These are phyloP conservation scores for Trichosphaerium sp. DNA, from an alignment of 78 protist genomes.

Conservation along the genomic window DNA sequence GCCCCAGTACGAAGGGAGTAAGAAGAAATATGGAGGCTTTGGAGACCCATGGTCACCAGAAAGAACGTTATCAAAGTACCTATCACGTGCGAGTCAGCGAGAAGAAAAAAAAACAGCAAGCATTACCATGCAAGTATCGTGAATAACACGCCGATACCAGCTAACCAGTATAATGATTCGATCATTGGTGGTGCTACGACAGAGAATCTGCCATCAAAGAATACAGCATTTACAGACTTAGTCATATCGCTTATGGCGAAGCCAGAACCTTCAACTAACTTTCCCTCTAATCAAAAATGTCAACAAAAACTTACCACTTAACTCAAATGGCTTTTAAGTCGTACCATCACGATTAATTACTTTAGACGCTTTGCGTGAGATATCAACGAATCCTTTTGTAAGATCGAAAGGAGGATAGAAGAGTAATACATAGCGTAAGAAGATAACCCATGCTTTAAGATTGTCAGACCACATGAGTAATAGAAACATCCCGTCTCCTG, in stretches of 20 bases:
- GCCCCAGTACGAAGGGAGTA: conserved; percentile 46
- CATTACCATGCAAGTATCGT: neutral
- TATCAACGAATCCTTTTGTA: neutral
- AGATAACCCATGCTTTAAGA: neutral
- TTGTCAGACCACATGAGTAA: neutral
- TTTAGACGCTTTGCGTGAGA: no score
- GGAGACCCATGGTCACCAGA: conserved; percentile 42
- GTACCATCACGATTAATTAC: no score
- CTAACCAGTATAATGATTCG: conserved; percentile 8
- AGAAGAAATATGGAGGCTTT: conserved; percentile 27
- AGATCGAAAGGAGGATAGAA: neutral
- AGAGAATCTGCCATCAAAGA: neutral
- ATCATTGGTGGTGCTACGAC: neutral
- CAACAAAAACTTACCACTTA: no score
- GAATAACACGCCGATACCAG: neutral
- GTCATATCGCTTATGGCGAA: neutral
- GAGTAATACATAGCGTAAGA: neutral
- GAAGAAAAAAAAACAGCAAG: conserved; percentile 15
- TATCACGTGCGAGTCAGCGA: no score
- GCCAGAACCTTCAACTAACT: no score
- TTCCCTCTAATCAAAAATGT: no score
- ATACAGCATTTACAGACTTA: neutral
- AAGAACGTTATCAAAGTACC: conserved; percentile 51
- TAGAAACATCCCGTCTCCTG: no score
- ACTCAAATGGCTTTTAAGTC: no score